Evolutionary conservation across 2,329 filamentous ascomycete genomes (phyloP).

Genomic region (Penicillium sumatraense): DNA sequence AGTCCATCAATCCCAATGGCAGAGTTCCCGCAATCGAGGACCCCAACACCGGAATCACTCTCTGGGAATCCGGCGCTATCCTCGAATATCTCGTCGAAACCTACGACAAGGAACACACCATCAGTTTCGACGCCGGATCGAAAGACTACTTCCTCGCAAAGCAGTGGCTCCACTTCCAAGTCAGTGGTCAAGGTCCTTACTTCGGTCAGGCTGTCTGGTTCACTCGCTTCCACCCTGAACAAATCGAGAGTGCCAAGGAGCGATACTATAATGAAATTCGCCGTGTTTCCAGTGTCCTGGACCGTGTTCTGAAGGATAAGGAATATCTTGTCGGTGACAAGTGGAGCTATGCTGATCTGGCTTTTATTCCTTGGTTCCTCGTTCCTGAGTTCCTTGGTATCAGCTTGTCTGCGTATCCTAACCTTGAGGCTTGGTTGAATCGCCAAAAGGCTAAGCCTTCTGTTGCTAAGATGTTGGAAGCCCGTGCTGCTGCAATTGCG

Average conservation of each 20-base stretch:
- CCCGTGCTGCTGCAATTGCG: conserved; percentile 14
- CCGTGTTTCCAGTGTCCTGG: conserved; percentile 51
- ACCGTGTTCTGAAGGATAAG: conserved; percentile 42
- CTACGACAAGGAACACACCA: conserved; percentile 47
- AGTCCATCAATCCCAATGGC: conserved; percentile 39
- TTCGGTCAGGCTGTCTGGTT: conserved; percentile 56
- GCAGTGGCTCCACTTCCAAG: conserved; percentile 54
- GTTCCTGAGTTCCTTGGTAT: conserved; percentile 12
- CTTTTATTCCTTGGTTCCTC: conserved; percentile 45
- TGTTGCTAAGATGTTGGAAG: conserved; percentile 27
- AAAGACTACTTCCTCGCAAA: conserved; percentile 44
- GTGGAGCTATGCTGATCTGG: conserved; percentile 48
- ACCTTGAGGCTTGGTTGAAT: conserved; percentile 36
- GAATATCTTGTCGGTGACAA: conserved; percentile 51
- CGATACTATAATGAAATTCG: conserved; percentile 53
- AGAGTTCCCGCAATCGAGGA: conserved; percentile 42
- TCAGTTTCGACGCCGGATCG: conserved; percentile 41
- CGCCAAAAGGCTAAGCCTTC: conserved; percentile 32
- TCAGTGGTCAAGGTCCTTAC: conserved; percentile 55
- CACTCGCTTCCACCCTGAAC: conserved; percentile 46
- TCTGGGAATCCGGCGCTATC: conserved; percentile 53
- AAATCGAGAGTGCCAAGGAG: conserved; percentile 47
- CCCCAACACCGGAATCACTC: conserved; percentile 42
- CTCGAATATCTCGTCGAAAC: conserved; percentile 50
- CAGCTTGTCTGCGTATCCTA: conserved; percentile 35